These are phyloP conservation scores for Parasitella parasitica DNA, from an alignment of 371 early-diverging fungal species.

Conservation along the genomic window DNA sequence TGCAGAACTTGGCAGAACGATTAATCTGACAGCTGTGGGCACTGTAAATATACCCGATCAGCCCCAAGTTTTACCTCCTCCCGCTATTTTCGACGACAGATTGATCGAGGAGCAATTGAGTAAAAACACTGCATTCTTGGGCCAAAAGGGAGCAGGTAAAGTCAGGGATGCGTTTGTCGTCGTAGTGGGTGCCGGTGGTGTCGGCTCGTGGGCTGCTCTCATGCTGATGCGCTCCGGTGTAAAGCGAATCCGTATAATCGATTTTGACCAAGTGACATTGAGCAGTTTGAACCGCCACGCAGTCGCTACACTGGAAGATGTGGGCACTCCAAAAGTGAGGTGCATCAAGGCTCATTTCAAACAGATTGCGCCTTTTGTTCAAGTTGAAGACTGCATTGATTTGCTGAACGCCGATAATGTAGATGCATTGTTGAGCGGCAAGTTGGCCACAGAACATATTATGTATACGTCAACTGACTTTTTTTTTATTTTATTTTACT, in stretches of 20 bases:
- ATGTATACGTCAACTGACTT: too few species aligned
- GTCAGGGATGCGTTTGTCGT: slow-evolving; percentile 80
- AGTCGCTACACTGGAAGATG: slow-evolving; percentile 83
- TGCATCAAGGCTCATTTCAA: slow-evolving; percentile 72
- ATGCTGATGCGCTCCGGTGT: slow-evolving; percentile 93
- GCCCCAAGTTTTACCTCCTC: not conserved
- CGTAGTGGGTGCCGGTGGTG: slow-evolving; percentile 95
- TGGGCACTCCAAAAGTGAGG: slow-evolving; percentile 86
- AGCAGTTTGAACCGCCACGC: slow-evolving; percentile 92
- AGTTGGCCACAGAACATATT: not conserved
- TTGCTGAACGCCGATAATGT: slow-evolving; percentile 76
- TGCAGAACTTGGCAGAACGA: slow-evolving; percentile 11
- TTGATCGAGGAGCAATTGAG: slow-evolving; percentile 85
- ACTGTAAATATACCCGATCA: slow-evolving; percentile 6
- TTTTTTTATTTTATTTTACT: too few species aligned
- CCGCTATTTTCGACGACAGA: slow-evolving; percentile 47
- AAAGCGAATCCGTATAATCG: slow-evolving; percentile 83
- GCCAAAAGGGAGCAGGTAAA: slow-evolving; percentile 68
- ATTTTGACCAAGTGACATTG: slow-evolving; percentile 94
- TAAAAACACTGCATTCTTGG: slow-evolving; percentile 84
- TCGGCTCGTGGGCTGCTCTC: slow-evolving; percentile 89
- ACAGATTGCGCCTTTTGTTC: slow-evolving; percentile 76
- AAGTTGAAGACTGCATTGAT: slow-evolving; percentile 76
- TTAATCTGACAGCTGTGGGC: slow-evolving; percentile 26
- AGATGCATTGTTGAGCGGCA: slow-evolving; percentile 66